A percentile compares a stretch with the other conserved stretches of the same genome.
Conservation (phyloP, 345 rosid genomes). For the Acer yangbiense region DNA sequence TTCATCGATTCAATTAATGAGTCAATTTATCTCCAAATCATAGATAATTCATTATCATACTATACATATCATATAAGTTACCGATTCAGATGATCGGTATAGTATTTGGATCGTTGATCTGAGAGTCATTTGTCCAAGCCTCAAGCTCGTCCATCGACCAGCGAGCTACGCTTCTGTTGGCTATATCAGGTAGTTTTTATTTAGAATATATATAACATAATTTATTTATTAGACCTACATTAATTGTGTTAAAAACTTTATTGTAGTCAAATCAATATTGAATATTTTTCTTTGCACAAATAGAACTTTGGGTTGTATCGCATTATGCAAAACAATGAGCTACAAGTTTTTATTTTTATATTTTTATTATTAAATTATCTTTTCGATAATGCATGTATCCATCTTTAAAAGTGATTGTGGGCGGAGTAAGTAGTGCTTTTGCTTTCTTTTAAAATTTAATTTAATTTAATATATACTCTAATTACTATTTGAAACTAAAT, state of each 20-base stretch:
- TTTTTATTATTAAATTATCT: slow-evolving; percentile 15
- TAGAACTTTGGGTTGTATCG: slow-evolving; percentile 34
- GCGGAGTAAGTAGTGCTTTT: slow-evolving; percentile 14
- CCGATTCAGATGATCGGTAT: too few relatives aligned
- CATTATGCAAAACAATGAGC: slow-evolving; percentile 26
- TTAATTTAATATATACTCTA: background rate
- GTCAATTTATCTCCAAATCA: too few relatives aligned
- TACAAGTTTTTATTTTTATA: background rate
- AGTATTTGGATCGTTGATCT: too few relatives aligned
- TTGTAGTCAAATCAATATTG: background rate
- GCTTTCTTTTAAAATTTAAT: background rate
- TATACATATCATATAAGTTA: too few relatives aligned
- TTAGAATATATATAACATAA: too few relatives aligned
- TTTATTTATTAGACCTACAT: too few relatives aligned
- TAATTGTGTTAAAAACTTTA: background rate
- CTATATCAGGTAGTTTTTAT: too few relatives aligned
- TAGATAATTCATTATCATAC: too few relatives aligned
- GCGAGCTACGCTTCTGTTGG: too few relatives aligned
- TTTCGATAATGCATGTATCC: slow-evolving; percentile 21
- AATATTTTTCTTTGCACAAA: background rate
- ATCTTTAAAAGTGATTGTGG: slow-evolving; percentile 14
- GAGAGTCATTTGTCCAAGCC: too few relatives aligned
- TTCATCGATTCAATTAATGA: too few relatives aligned
- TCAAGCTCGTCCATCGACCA: too few relatives aligned
- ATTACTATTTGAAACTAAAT: slow-evolving; percentile 12